Conservation (phyloP, 2,329 filamentous ascomycete species). For the Colletotrichum paranaense region DNA sequence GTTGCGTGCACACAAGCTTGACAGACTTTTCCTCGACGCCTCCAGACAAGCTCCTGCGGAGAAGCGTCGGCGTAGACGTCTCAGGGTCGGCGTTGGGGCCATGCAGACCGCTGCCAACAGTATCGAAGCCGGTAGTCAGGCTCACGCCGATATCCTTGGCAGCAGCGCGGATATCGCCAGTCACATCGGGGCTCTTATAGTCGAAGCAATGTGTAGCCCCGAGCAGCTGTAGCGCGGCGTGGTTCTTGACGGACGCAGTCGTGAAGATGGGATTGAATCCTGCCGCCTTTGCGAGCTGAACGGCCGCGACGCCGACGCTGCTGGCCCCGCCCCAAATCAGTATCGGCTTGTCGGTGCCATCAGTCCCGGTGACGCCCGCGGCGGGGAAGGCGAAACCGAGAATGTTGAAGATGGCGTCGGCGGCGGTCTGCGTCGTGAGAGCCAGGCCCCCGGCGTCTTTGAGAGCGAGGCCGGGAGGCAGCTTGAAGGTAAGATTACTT, state of each 20-base stretch:
- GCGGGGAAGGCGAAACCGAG: neutral
- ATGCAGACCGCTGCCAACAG: neutral
- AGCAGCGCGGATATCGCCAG: neutral
- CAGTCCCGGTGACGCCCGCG: neutral
- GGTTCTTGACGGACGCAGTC: slow-evolving; percentile 45
- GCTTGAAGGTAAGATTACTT: neutral
- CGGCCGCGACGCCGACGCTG: slow-evolving; percentile 46
- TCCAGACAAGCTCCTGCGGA: neutral
- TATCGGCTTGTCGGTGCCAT: slow-evolving; percentile 24
- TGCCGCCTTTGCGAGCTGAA: slow-evolving; percentile 47
- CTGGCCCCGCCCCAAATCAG: slow-evolving; percentile 51
- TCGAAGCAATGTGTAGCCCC: slow-evolving; percentile 50
- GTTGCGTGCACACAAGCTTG: slow-evolving; percentile 11
- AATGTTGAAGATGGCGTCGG: slow-evolving; percentile 11
- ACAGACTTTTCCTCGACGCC: neutral
- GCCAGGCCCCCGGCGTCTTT: neutral
- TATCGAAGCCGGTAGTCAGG: slow-evolving; percentile 1
- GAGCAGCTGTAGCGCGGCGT: slow-evolving; percentile 42
- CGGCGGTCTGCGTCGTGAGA: slow-evolving; percentile 2
- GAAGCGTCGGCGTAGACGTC: neutral
- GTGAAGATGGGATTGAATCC: slow-evolving; percentile 46
- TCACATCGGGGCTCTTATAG: slow-evolving; percentile 36
- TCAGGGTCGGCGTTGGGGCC: neutral
- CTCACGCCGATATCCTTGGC: neutral
- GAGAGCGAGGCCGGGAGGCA: neutral